Conservation (phyloP, 2,329 filamentous ascomycete genomes). For the Ophiocordyceps robertsii region DNA sequence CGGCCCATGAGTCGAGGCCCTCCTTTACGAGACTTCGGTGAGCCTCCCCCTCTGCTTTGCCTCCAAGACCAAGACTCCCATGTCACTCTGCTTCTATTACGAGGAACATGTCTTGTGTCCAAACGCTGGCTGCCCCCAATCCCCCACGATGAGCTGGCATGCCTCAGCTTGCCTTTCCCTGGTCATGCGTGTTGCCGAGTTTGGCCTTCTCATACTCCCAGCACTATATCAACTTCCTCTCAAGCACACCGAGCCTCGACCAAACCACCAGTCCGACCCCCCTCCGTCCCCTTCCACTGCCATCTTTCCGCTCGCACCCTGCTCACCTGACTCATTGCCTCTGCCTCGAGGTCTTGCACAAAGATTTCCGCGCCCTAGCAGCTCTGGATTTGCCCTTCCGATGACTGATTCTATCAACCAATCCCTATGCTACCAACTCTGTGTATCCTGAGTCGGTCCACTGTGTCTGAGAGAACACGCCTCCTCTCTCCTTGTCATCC, state of each 20-base stretch:
- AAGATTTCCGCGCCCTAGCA: background rate
- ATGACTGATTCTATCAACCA: background rate
- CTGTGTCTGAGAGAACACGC: background rate
- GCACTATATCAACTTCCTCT: background rate
- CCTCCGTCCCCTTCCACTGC: too few species aligned
- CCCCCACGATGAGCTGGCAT: background rate
- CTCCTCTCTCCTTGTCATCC: background rate
- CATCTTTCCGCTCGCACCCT: too few species aligned
- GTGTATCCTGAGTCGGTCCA: background rate
- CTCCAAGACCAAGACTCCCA: too few species aligned
- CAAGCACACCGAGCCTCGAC: background rate
- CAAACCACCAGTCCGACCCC: background rate
- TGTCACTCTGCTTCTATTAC: too few species aligned
- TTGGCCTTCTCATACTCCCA: background rate
- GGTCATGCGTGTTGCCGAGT: background rate
- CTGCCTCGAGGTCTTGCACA: too few species aligned
- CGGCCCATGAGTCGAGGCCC: too few species aligned
- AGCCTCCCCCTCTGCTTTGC: too few species aligned
- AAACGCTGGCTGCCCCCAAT: too few species aligned
- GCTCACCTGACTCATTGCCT: too few species aligned
- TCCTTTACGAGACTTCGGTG: too few species aligned
- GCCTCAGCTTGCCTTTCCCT: background rate
- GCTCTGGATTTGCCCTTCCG: too few species aligned
- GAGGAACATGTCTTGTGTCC: too few species aligned
- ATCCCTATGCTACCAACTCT: background rate